phyloP scores from a whole-genome alignment of 805 yeast genomes.

The Kodamaea jinghongensis region DNA sequence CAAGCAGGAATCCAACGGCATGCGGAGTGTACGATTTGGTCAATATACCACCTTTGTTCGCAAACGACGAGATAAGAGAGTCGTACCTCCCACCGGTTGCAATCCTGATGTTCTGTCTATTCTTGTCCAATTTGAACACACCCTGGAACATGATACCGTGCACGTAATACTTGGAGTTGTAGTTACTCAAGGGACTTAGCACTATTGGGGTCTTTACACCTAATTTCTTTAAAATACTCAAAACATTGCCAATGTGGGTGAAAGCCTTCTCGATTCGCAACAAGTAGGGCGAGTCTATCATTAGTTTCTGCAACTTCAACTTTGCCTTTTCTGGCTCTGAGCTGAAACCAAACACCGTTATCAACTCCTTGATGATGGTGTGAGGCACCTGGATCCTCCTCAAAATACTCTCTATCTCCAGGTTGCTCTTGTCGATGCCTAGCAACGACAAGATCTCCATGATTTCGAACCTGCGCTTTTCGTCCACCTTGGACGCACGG shows the following conservation, averaged over 20 bases:
- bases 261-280: constrained; percentile 61
- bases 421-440: constrained; percentile 64
- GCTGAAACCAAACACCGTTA: constrained; percentile 69
- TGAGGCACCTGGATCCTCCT: constrained; percentile 71
- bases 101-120: constrained; percentile 45
- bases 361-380: constrained; percentile 78
- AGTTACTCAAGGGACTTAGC: constrained; percentile 80
- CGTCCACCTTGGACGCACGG: constrained; percentile 73
- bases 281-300: constrained; percentile 71
- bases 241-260: constrained; percentile 57
- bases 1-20: constrained; percentile 87
- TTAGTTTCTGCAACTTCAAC: constrained; percentile 59
- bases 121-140: constrained; percentile 59
- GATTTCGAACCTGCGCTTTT: constrained; percentile 58
- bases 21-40: constrained; percentile 24
- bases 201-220: constrained; percentile 58
- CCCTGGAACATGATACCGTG: constrained; percentile 90
- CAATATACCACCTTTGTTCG: constrained; percentile 40
- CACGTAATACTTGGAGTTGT: constrained; percentile 73
- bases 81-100: constrained; percentile 97
- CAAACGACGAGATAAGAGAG: constrained; percentile 59
- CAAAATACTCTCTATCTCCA: constrained; percentile 47
- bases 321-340: constrained; percentile 65
- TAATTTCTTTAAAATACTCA: constrained; percentile 51
- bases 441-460: constrained; percentile 71